Evolutionary conservation across 139 green algal genomes (phyloP), one percentile per base, ranked within the genome.

Genomic region (Eudorina sp.): DNA sequence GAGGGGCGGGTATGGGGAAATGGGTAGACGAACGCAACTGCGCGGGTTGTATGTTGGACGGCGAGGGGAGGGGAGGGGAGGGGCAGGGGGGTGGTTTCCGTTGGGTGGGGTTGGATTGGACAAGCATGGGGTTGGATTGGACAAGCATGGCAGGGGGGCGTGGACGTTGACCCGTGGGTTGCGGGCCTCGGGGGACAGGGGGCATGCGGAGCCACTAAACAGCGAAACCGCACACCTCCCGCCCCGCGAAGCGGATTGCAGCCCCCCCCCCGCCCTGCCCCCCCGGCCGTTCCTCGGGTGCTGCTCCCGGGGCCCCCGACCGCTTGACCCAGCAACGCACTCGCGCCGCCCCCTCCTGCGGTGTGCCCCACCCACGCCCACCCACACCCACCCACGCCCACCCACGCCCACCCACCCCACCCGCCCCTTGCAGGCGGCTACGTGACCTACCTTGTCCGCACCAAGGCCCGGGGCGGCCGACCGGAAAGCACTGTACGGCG

Each of bases 401-500:
- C 55, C 27, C 8, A 11, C 29, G 7, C 7, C 27, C 55, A 66
- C 8, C 7, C 55, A 45, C n/a, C 18, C 46, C 27, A 48, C 53
- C 36, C 34, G 23, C 6, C 6, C 6, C 73, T 11, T 45, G 4
- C 80, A 84, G 89, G 90, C 16, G 91, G 91, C 18, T 93, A 95
- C 89, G 90, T 96, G 11, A 87, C 92, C 5, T 97, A 97, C 82
- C 90, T 96, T 21, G 92, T 97, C 23, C 58, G 58, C 0, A 3
- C 53, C 53, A 38, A 53, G 53, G 34, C 34, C 1, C 77, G 53
- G 31, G 25, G 13, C 77, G 90, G 85, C 9, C 38, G 86, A 40
- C 90, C 64, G 29, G 85, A 90, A 40, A 38, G n/a, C 21, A 72
- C 78, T 1, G 94, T 95, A 51, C 88, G 94, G 66, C 91, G 94